These are phyloP conservation scores for Aspergillus brunneoviolaceus DNA, from an alignment of 2,329 filamentous ascomycete genomes.

Conservation along the genomic window DNA sequence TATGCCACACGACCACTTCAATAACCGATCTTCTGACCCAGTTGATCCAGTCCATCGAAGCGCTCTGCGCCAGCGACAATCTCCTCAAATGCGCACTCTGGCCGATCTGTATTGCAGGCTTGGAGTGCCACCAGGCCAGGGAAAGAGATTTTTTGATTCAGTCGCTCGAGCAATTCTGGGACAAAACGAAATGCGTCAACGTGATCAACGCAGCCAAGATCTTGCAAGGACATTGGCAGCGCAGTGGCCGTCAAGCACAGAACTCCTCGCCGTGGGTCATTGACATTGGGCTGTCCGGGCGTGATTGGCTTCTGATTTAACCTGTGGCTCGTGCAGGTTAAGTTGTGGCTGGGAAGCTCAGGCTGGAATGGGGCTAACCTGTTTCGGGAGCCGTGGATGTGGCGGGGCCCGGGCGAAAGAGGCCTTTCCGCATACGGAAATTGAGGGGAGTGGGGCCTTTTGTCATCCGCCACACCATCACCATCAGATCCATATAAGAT, in stretches of 20 bases:
- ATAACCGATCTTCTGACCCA: slow-evolving; percentile 25
- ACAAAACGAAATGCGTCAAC: slow-evolving; percentile 33
- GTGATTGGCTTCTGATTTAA: slow-evolving; percentile 35
- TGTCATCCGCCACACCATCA: neutral
- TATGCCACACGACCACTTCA: slow-evolving; percentile 13
- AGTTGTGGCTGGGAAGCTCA: neutral
- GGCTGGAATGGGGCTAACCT: too few species aligned
- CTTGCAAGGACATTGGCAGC: slow-evolving; percentile 28
- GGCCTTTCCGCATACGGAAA: neutral
- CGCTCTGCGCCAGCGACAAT: slow-evolving; percentile 22
- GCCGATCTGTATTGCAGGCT: slow-evolving; percentile 35
- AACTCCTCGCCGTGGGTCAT: slow-evolving; percentile 30
- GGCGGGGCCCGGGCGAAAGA: too few species aligned
- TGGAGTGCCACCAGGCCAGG: slow-evolving; percentile 27
- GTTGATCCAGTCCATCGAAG: slow-evolving; percentile 25
- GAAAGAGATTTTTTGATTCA: slow-evolving; percentile 25
- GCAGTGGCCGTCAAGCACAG: slow-evolving; percentile 3
- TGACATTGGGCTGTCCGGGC: slow-evolving; percentile 26
- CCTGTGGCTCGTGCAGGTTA: neutral
- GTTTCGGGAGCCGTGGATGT: too few species aligned
- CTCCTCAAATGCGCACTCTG: slow-evolving; percentile 38
- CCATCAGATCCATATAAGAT: neutral
- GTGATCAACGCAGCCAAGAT: slow-evolving; percentile 33
- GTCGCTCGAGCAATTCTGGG: slow-evolving; percentile 32
- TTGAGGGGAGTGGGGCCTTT: neutral